phyloP scores from a whole-genome alignment of 108 stramenopile species.

The Fragilariopsis cylindrus region DNA sequence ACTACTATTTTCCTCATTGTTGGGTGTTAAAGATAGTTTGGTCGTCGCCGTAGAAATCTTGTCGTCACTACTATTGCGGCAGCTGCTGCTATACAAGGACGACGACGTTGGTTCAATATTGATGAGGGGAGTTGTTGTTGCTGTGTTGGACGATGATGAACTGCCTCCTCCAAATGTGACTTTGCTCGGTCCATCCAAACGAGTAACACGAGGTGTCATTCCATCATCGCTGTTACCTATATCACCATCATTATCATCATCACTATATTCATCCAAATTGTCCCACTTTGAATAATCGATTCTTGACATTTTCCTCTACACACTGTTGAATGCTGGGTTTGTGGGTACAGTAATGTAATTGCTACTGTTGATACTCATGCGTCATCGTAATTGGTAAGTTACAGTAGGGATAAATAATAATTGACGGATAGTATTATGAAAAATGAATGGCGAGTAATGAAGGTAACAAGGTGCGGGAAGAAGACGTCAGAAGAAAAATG shows the following conservation, averaged over 20 bases:
- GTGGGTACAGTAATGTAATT: no score
- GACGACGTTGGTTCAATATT: neutral
- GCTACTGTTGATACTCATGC: no score
- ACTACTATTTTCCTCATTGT: neutral
- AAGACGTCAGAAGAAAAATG: no score
- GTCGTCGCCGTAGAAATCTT: neutral
- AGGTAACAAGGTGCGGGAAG: no score
- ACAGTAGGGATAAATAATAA: no score
- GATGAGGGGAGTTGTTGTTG: neutral
- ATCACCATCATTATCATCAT: conserved; percentile 16
- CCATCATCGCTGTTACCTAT: neutral
- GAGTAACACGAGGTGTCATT: conserved; percentile 35
- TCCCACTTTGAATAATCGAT: conserved; percentile 68
- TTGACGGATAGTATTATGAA: no score
- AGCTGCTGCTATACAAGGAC: neutral
- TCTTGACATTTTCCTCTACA: neutral
- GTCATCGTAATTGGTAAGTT: no score
- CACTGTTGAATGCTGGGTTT: neutral
- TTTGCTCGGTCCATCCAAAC: conserved; percentile 36
- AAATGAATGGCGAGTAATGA: no score
- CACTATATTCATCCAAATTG: conserved; percentile 34
- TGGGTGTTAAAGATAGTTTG: neutral
- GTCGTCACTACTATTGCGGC: neutral
- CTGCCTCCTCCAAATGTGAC: conserved; percentile 36
- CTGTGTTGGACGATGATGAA: neutral